Conservation (phyloP, 2,329 filamentous ascomycete genomes). For the Alternaria sp. region DNA sequence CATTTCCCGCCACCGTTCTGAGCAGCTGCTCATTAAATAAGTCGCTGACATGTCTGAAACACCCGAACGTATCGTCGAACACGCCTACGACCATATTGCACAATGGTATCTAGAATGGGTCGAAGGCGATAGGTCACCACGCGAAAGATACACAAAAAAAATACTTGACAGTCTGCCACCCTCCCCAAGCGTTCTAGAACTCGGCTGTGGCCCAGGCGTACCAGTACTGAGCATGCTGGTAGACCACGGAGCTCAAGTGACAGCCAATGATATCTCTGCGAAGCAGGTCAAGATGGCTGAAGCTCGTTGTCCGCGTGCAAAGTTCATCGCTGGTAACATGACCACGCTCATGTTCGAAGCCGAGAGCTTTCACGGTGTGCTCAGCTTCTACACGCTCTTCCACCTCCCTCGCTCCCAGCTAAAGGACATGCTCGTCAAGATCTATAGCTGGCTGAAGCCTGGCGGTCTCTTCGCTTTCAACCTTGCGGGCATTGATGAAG, state of each 20-base stretch:
- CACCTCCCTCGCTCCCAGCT: constrained; percentile 60
- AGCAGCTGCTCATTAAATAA: not conserved
- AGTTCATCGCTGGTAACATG: constrained; percentile 48
- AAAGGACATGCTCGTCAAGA: constrained; percentile 50
- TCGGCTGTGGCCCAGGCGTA: constrained; percentile 20
- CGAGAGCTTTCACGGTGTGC: constrained; percentile 53
- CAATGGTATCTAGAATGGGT: constrained; percentile 14
- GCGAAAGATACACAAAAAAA: constrained; percentile 5
- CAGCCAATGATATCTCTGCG: constrained; percentile 50
- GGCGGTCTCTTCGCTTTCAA: constrained; percentile 51
- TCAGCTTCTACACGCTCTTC: constrained; percentile 60
- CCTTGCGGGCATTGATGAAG: constrained; percentile 55
- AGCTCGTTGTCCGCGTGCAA: constrained; percentile 3
- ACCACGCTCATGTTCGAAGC: constrained; percentile 39
- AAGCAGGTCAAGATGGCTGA: constrained; percentile 44
- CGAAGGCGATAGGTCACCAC: constrained; percentile 4
- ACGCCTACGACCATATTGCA: constrained; percentile 12
- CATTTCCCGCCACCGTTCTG: not conserved
- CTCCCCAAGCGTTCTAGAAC: constrained; percentile 14
- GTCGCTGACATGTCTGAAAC: not conserved
- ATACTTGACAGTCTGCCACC: not conserved
- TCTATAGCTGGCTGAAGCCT: constrained; percentile 56
- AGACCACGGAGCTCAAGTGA: constrained; percentile 27
- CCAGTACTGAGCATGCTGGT: constrained; percentile 18
- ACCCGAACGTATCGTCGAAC: constrained; percentile 5